phyloP scores from a whole-genome alignment of 345 rosid species.

The Syzygium jambos region DNA sequence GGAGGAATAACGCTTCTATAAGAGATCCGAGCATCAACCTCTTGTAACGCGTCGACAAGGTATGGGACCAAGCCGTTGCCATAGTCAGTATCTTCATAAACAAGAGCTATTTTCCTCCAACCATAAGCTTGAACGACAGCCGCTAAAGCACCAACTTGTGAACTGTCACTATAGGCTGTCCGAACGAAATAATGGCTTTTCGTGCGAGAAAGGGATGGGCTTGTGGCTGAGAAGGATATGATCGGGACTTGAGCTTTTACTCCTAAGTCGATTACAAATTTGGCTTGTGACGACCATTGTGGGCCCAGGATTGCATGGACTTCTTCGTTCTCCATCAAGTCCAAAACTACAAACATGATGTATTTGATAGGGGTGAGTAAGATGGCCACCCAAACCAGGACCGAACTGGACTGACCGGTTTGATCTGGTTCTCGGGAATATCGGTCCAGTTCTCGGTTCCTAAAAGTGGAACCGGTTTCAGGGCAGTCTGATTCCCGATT shows the following conservation, averaged over 20 bases:
- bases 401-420: too few species aligned
- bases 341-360: constrained; percentile 11
- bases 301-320: constrained; percentile 38
- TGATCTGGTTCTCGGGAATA: too few species aligned
- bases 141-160: constrained; percentile 18
- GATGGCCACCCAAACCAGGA: too few species aligned
- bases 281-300: constrained; percentile 13
- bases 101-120: constrained; percentile 23
- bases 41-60: constrained; percentile 16
- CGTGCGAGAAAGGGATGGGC: constrained; percentile 9
- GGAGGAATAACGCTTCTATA: constrained; percentile 10
- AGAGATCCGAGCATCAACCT: constrained; percentile 5
- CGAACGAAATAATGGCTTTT: constrained; percentile 14
- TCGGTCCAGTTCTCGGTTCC: too few species aligned
- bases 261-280: constrained; percentile 19
- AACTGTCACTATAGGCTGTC: constrained; percentile 10
- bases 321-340: constrained; percentile 20
- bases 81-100: constrained; percentile 24
- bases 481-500: too few species aligned
- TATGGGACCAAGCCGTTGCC: constrained; percentile 22
- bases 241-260: constrained; percentile 24
- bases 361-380: too few species aligned
- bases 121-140: constrained; percentile 13
- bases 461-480: too few species aligned
- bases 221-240: constrained; percentile 17